A percentile compares a stretch with the other conserved stretches of the same genome.
Evolutionary conservation across 805 yeast genomes (phyloP).

Genomic region (Candida silvicultrix): DNA sequence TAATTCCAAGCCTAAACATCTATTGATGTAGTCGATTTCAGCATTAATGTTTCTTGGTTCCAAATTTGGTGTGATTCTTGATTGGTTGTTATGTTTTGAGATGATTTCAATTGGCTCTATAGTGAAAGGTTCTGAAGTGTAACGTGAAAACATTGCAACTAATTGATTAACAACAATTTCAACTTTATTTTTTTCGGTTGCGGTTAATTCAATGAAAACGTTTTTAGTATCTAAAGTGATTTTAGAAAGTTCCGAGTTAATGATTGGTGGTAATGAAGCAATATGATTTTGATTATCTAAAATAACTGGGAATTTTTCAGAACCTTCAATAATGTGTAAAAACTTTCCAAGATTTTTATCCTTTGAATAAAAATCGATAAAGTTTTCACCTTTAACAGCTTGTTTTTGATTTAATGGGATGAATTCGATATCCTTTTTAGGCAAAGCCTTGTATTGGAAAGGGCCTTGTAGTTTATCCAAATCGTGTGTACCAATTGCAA

Average conservation of each 20-base stretch:
- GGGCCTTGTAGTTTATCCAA: slow-evolving; percentile 74
- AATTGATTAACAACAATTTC: slow-evolving; percentile 88
- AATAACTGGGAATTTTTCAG: slow-evolving; percentile 88
- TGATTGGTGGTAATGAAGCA: slow-evolving; percentile 94
- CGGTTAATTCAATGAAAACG: slow-evolving; percentile 90
- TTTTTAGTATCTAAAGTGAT: slow-evolving; percentile 79
- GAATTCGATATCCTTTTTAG: slow-evolving; percentile 72
- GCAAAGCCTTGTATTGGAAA: slow-evolving; percentile 79
- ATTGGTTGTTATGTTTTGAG: slow-evolving; percentile 72
- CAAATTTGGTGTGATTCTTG: slow-evolving; percentile 72
- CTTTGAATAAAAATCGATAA: slow-evolving; percentile 85
- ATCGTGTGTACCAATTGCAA: slow-evolving; percentile 98
- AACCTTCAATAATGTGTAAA: slow-evolving; percentile 79
- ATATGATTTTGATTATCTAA: slow-evolving; percentile 71
- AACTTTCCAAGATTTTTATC: slow-evolving; percentile 88
- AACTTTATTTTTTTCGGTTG: slow-evolving; percentile 90
- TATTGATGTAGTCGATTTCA: slow-evolving; percentile 80
- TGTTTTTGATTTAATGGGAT: slow-evolving; percentile 68
- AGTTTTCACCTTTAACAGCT: slow-evolving; percentile 64
- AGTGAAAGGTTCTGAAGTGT: slow-evolving; percentile 74
- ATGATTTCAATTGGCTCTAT: slow-evolving; percentile 86
- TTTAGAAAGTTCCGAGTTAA: slow-evolving; percentile 88
- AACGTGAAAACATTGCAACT: slow-evolving; percentile 93
- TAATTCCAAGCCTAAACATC: slow-evolving; percentile 82
- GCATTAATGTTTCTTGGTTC: slow-evolving; percentile 63